Evolutionary conservation across 257 asterid species (phyloP).

Genomic region (Echium plantagineum): DNA sequence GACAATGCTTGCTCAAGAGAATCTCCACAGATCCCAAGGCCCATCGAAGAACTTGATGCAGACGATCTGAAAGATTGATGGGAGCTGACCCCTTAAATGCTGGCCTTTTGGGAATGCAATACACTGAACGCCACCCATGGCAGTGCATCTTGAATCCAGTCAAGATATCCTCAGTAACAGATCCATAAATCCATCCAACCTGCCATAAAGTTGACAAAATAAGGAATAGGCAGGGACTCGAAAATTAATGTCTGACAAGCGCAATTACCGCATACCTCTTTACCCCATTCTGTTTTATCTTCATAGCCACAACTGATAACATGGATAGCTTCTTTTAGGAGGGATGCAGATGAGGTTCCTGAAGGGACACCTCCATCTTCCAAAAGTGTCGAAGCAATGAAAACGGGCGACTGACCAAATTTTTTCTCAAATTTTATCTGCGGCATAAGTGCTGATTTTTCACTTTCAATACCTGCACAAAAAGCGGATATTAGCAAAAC

Average conservation of each 20-base stretch:
- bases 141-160: conserved; percentile 98
- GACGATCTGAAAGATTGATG: conserved; percentile 90
- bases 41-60: conserved; percentile 98
- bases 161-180: conserved; percentile 94
- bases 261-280: conserved; percentile 45
- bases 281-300: conserved; percentile 98
- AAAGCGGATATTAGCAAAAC: conserved; percentile 2
- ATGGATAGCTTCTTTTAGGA: conserved; percentile 93
- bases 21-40: conserved; percentile 95
- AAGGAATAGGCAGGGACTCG: neutral
- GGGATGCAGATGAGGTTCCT: conserved; percentile 86
- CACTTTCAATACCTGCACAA: conserved; percentile 64
- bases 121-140: conserved; percentile 97
- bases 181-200: conserved; percentile 98
- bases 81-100: conserved; percentile 98
- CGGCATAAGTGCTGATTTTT: conserved; percentile 72
- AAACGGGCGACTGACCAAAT: conserved; percentile 91
- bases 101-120: conserved; percentile 74
- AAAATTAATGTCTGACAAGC: neutral
- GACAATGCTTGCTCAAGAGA: conserved; percentile 83
- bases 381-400: conserved; percentile 73
- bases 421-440: conserved; percentile 80
- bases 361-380: conserved; percentile 87
- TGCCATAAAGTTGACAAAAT: conserved; percentile 18
- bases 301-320: conserved; percentile 95